phyloP scores from a whole-genome alignment of 164 flowering plant genomes.

The Piper longum region DNA sequence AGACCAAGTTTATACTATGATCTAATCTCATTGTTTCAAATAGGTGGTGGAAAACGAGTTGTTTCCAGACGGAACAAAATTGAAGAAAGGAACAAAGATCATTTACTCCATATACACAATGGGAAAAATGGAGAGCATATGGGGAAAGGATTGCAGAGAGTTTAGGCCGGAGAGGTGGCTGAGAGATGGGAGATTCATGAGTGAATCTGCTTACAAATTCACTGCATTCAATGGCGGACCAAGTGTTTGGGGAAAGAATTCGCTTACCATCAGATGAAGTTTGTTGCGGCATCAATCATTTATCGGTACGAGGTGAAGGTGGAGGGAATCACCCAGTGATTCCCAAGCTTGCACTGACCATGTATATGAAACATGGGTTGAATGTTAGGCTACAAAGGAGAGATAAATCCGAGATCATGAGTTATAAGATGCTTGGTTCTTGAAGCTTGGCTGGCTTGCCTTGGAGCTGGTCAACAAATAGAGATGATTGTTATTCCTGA shows the following conservation, averaged over 20 bases:
- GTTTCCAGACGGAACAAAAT: constrained; percentile 72
- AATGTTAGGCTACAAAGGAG: constrained; percentile 48
- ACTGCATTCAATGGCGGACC: constrained; percentile 96
- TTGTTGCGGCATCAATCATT: constrained; percentile 59
- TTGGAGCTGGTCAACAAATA: neutral
- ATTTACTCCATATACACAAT: constrained; percentile 76
- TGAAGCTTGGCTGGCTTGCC: neutral
- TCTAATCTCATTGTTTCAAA: no score
- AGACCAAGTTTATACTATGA: no score
- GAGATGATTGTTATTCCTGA: neutral
- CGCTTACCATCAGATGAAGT: constrained; percentile 90
- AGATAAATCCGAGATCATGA: constrained; percentile 21
- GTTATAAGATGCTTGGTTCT: constrained; percentile 2
- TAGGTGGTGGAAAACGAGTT: constrained; percentile 73
- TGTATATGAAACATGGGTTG: constrained; percentile 93
- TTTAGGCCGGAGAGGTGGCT: constrained; percentile 93
- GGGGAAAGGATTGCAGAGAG: constrained; percentile 72
- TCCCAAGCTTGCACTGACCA: constrained; percentile 76
- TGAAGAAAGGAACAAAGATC: constrained; percentile 80
- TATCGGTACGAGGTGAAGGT: constrained; percentile 54
- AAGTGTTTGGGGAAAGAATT: constrained; percentile 88
- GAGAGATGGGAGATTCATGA: constrained; percentile 61
- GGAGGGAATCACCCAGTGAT: constrained; percentile 42
- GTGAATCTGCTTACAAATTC: constrained; percentile 87
- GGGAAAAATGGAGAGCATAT: constrained; percentile 81